Evolutionary conservation across 2,329 filamentous ascomycete genomes (phyloP).

Genomic region (Elsinoe perseae): DNA sequence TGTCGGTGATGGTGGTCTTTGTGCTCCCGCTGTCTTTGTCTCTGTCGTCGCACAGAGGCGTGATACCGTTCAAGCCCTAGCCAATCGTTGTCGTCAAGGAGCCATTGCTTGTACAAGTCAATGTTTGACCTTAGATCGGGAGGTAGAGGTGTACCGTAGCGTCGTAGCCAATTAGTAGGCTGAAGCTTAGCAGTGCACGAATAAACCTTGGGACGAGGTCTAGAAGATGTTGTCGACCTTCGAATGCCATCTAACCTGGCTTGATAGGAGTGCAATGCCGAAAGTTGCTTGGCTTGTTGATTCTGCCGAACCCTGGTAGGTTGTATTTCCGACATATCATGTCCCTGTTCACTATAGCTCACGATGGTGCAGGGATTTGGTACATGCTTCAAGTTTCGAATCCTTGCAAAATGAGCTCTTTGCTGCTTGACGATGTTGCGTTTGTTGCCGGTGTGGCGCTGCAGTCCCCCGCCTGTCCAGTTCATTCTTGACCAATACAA

Average conservation of each 20-base stretch:
- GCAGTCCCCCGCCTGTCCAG: conserved; percentile 42
- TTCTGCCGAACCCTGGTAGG: neutral
- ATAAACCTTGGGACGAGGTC: neutral
- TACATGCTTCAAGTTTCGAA: conserved; percentile 21
- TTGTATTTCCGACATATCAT: neutral
- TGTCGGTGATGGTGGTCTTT: neutral
- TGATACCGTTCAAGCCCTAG: neutral
- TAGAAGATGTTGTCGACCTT: neutral
- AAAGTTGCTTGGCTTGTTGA: neutral
- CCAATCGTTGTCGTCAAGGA: neutral
- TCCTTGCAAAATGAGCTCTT: conserved; percentile 41
- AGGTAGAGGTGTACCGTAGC: neutral
- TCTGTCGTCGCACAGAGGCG: neutral
- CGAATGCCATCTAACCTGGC: neutral
- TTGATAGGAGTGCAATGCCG: neutral
- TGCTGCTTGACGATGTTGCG: conserved; percentile 35
- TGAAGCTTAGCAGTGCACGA: neutral
- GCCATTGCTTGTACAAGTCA: neutral
- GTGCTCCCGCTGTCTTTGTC: neutral
- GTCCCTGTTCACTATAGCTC: neutral
- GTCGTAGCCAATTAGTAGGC: neutral
- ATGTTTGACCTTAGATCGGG: neutral
- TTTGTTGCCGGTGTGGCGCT: conserved; percentile 30
- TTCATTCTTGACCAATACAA: conserved; percentile 35
- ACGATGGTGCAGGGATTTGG: neutral